These are phyloP conservation scores for Artemisia argyi DNA, from an alignment of 129 eudicot species.

Conservation along the genomic window DNA sequence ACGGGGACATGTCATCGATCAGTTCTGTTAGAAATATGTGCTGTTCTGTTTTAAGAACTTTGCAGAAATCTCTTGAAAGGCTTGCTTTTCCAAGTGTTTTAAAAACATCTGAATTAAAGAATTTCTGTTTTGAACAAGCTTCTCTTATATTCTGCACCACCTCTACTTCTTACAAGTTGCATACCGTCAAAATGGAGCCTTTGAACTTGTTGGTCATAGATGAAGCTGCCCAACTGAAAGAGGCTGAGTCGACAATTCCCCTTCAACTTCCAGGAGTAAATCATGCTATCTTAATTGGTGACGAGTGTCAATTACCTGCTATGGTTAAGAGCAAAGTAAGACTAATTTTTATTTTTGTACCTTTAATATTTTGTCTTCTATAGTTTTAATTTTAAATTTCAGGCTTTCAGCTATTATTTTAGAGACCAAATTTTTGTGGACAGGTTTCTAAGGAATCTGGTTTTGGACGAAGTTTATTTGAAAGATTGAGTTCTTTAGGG, in stretches of 20 bases:
- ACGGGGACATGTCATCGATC: conserved; percentile 16
- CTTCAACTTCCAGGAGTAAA: conserved; percentile 44
- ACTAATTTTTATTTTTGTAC: background rate
- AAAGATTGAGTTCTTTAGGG: conserved; percentile 22
- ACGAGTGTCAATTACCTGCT: conserved; percentile 59
- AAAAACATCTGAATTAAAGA: conserved; percentile 19
- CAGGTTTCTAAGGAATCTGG: conserved; percentile 19
- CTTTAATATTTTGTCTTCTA: too few species aligned
- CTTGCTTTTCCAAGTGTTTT: conserved; percentile 41
- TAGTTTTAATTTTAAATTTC: too few species aligned
- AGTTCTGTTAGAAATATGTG: conserved; percentile 25
- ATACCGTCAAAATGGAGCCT: conserved; percentile 31
- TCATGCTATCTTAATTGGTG: conserved; percentile 55
- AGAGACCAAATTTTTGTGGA: background rate
- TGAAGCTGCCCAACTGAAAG: conserved; percentile 59
- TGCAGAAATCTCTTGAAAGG: conserved; percentile 38
- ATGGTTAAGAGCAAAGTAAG: conserved; percentile 50
- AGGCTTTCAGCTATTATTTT: background rate
- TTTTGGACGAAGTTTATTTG: conserved; percentile 35
- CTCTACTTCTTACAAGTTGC: conserved; percentile 57
- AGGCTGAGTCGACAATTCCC: conserved; percentile 51
- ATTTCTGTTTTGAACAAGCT: conserved; percentile 56
- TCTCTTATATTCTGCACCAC: conserved; percentile 64
- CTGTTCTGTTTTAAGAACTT: conserved; percentile 34
- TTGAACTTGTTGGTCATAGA: conserved; percentile 41